A percentile compares a stretch with the other conserved stretches of the same genome.
These are phyloP conservation scores for Golovinomyces cichoracearum DNA, from an alignment of 2,329 filamentous ascomycete species.

Conservation along the genomic window DNA sequence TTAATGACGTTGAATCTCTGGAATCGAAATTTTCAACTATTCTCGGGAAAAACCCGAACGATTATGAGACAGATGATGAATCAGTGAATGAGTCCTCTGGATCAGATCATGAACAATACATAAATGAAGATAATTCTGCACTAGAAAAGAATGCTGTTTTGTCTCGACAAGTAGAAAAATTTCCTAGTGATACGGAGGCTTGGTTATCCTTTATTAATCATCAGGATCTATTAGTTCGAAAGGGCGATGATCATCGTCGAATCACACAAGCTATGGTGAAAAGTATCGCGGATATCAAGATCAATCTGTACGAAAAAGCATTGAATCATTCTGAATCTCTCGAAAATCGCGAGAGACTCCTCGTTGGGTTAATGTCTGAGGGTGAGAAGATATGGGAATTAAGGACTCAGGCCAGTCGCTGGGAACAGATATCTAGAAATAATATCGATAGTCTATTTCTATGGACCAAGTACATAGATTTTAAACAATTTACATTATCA, in stretches of 20 bases:
- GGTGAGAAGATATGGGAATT: slow-evolving; percentile 48
- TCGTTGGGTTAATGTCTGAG: slow-evolving; percentile 46
- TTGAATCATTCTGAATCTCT: slow-evolving; percentile 27
- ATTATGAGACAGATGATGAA: slow-evolving; percentile 15
- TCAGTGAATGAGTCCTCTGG: slow-evolving; percentile 21
- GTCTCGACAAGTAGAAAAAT: slow-evolving; percentile 33
- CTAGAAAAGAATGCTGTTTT: slow-evolving; percentile 34
- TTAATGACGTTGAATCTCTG: slow-evolving; percentile 27
- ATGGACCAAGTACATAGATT: slow-evolving; percentile 51
- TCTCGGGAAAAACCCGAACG: slow-evolving; percentile 11
- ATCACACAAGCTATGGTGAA: slow-evolving; percentile 34
- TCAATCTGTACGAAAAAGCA: slow-evolving; percentile 58
- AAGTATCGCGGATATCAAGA: slow-evolving; percentile 52
- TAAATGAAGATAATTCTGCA: slow-evolving; percentile 20
- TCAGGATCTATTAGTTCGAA: slow-evolving; percentile 40
- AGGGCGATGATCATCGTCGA: slow-evolving; percentile 21
- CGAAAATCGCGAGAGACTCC: slow-evolving; percentile 29
- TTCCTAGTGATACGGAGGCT: slow-evolving; percentile 38
- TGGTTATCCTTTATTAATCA: slow-evolving; percentile 63
- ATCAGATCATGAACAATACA: slow-evolving; percentile 17
- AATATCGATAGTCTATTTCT: slow-evolving; percentile 33
- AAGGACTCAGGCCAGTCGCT: slow-evolving; percentile 33
- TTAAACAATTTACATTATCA: slow-evolving; percentile 40
- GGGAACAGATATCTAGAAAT: slow-evolving; percentile 32
- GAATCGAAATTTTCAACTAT: slow-evolving; percentile 41